phyloP scores from a whole-genome alignment of 345 rosid genomes.

The Gossypium stocksii region DNA sequence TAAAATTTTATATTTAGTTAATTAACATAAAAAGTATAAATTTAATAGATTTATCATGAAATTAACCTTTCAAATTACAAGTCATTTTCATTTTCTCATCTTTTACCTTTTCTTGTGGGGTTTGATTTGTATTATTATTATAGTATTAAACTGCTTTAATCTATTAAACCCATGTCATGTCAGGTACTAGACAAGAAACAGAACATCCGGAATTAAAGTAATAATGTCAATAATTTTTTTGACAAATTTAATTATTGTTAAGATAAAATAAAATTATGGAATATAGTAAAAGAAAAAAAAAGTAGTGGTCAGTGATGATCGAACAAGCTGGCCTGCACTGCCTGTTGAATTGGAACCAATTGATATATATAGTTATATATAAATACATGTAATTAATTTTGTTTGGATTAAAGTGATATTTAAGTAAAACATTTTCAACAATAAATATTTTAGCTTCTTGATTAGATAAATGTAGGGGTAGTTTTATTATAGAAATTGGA shows the following conservation, averaged over 20 bases:
- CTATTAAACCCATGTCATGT: not conserved
- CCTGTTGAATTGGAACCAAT: conserved; percentile 6
- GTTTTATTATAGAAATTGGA: too few relatives aligned
- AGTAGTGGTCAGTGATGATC: not conserved
- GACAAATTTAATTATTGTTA: not conserved
- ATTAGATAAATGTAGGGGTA: too few relatives aligned
- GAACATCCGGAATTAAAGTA: not conserved
- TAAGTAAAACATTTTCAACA: too few relatives aligned
- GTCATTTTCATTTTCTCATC: not conserved
- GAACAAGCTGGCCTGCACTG: not conserved
- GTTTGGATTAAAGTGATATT: too few relatives aligned
- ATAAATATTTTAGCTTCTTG: too few relatives aligned
- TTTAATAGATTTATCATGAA: not conserved
- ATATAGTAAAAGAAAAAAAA: not conserved
- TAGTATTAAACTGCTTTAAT: not conserved
- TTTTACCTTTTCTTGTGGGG: not conserved
- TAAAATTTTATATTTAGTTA: too few relatives aligned
- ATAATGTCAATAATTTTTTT: not conserved
- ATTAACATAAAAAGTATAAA: too few relatives aligned
- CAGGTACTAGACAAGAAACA: not conserved
- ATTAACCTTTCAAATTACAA: not conserved
- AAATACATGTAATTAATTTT: too few relatives aligned
- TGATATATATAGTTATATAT: not conserved
- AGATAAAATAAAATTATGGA: not conserved
- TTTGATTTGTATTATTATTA: not conserved